A percentile compares a stretch with the other conserved stretches of the same genome.
phyloP scores from a whole-genome alignment of 2,329 filamentous ascomycete genomes.

The Xylariaceae sp. region DNA sequence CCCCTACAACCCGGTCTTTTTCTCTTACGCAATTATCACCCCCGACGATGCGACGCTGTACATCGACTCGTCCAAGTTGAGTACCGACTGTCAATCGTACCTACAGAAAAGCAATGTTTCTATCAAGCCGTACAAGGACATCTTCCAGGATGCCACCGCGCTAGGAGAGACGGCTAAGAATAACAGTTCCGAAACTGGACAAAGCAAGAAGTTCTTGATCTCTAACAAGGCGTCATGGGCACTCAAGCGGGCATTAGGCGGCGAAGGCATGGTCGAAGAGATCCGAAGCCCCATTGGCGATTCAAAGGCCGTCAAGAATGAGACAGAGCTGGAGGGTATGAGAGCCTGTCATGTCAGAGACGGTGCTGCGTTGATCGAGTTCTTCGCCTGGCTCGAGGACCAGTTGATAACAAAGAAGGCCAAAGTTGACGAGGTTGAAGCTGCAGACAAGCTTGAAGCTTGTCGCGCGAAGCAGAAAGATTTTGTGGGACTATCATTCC shows the following conservation, averaged over 20 bases:
- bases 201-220: conserved; percentile 68
- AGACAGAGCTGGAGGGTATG: conserved; percentile 87
- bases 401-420: conserved; percentile 71
- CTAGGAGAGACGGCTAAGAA: conserved; percentile 45
- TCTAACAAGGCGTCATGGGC: conserved; percentile 94
- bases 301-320: conserved; percentile 92
- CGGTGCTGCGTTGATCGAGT: conserved; percentile 84
- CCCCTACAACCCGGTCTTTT: conserved; percentile 97
- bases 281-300: conserved; percentile 82
- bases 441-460: conserved; percentile 84
- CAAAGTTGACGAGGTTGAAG: conserved; percentile 79
- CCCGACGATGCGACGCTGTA: conserved; percentile 74
- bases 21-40: conserved; percentile 90
- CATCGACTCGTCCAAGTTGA: conserved; percentile 75
- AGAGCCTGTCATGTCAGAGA: conserved; percentile 89
- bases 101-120: conserved; percentile 65
- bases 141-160: conserved; percentile 72
- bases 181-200: conserved; percentile 26
- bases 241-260: conserved; percentile 78
- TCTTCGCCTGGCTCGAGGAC: conserved; percentile 95
- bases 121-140: conserved; percentile 75
- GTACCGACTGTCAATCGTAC: conserved; percentile 62
- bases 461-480: conserved; percentile 64
- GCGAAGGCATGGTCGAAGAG: conserved; percentile 80
- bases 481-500: conserved; percentile 88